Conservation (phyloP, 2,329 filamentous ascomycete species). For the Neonectria coccinea region DNA sequence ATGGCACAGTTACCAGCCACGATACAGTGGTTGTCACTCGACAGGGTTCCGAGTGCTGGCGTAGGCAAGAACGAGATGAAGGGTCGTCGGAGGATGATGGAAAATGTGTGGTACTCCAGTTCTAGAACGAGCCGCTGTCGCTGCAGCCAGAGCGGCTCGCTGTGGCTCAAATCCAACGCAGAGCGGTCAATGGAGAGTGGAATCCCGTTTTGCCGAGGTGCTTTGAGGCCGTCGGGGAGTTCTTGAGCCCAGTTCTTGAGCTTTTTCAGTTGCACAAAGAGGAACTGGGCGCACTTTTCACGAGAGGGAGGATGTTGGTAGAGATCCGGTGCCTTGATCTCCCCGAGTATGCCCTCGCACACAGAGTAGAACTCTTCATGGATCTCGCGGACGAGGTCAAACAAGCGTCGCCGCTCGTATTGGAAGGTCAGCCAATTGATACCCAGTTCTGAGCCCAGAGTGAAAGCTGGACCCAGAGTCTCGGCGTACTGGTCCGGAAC, state of each 20-base stretch:
- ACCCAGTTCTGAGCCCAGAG: neutral
- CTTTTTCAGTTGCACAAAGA: slow-evolving; percentile 48
- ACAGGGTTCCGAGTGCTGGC: slow-evolving; percentile 41
- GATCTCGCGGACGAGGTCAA: slow-evolving; percentile 33
- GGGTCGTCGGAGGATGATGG: slow-evolving; percentile 53
- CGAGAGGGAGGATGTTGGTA: slow-evolving; percentile 42
- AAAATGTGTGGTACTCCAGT: slow-evolving; percentile 56
- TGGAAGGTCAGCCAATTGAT: slow-evolving; percentile 43
- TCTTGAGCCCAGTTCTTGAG: slow-evolving; percentile 41
- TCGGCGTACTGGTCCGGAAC: slow-evolving; percentile 31
- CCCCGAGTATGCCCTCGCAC: slow-evolving; percentile 31
- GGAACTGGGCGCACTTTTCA: slow-evolving; percentile 45
- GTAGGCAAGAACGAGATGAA: slow-evolving; percentile 54
- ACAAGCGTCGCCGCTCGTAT: slow-evolving; percentile 35
- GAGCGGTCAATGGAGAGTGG: slow-evolving; percentile 55
- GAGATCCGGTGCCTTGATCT: slow-evolving; percentile 33
- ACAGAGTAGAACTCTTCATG: slow-evolving; percentile 32
- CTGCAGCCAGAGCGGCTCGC: slow-evolving; percentile 57
- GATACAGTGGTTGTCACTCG: slow-evolving; percentile 44
- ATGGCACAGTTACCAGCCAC: slow-evolving; percentile 42
- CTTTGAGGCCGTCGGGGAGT: slow-evolving; percentile 55
- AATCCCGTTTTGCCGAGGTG: slow-evolving; percentile 48
- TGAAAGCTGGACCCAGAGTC: slow-evolving; percentile 34
- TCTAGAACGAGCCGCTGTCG: slow-evolving; percentile 56
- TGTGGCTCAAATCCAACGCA: slow-evolving; percentile 45